Conservation (phyloP, 2,329 filamentous ascomycete species). For the Penicillium sp. region DNA sequence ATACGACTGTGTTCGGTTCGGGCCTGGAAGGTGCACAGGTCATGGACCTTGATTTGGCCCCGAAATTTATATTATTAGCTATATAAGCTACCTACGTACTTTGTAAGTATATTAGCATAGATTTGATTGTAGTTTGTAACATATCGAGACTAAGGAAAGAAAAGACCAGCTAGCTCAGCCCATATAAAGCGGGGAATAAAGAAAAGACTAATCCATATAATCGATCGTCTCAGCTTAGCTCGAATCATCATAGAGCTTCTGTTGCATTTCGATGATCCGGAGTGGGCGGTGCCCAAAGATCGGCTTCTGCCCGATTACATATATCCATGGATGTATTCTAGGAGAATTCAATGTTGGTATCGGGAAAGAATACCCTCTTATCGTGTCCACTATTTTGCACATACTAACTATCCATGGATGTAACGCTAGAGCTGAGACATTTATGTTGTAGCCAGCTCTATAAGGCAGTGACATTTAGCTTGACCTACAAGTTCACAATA, state of each 20-base stretch:
- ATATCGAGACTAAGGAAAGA: background rate
- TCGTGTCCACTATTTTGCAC: background rate
- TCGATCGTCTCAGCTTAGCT: background rate
- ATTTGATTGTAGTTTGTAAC: background rate
- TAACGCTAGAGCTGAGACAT: background rate
- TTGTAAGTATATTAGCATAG: background rate
- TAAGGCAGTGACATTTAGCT: no score
- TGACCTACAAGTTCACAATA: no score
- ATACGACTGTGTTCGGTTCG: background rate
- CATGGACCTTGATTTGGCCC: background rate
- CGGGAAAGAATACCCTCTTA: background rate
- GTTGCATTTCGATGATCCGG: background rate
- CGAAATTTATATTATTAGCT: background rate
- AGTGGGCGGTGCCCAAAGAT: background rate
- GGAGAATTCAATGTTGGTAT: background rate
- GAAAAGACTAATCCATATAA: background rate
- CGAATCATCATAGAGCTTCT: background rate
- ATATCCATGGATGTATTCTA: background rate
- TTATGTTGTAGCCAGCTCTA: background rate
- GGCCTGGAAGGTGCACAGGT: slow-evolving; percentile 1
- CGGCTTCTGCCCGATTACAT: background rate
- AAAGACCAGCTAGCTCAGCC: background rate
- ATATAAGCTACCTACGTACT: background rate
- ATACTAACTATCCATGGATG: no score
- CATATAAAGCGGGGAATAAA: background rate